Evolutionary conservation across 768 basidiomycete species (phyloP), one percentile per base, ranked within the genome.

Genomic region (Suillus tomentosus): DNA sequence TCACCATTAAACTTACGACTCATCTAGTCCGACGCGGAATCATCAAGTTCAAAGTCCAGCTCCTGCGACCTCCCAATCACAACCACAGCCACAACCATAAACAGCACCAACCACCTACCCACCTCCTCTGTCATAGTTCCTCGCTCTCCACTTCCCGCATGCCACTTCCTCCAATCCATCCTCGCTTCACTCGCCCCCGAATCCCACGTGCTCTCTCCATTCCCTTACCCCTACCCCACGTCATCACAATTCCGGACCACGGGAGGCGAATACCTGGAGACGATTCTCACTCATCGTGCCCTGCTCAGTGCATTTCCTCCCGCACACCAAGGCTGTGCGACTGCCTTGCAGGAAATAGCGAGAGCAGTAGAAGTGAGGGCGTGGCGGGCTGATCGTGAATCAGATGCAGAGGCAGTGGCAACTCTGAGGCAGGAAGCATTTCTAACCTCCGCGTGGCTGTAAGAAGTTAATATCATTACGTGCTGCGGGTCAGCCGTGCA

Each of bases 201-300:
- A 9, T 76, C 75, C 45, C 74, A 72, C 75, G 76, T 62, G 27
- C 76, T 76, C 66, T 77, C 66, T 57, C 75, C 75, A 0, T 72
- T 36, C 6, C 75, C 75, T 1, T 76, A 76, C 57, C 75, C 75
- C 0, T 76, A 76, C 22, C 75, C 74, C 67, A 62, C 57, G 13
- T 62, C 72, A 62, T 73, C 67, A 56, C 69, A 64, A 9, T 76
- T 80, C 64, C 74, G 76, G 68, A 91, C 88, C 62, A 89, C 88
- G 55, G 82, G 84, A 77, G 90, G 90, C 69, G 89, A 84, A 64
- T 93, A 91, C 71, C 84, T 93, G 75, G 91, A 93, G 71, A 81
- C 84, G 60, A 87, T 93, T 69, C 90, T 91, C 76, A 85, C 86
- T 0, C 91, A 93, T 77, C 89, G 91, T 71, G 86, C 88, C 72